Base-by-base conservation (phyloP, 768 basidiomycete genomes). In the Suillus plorans region DNA sequence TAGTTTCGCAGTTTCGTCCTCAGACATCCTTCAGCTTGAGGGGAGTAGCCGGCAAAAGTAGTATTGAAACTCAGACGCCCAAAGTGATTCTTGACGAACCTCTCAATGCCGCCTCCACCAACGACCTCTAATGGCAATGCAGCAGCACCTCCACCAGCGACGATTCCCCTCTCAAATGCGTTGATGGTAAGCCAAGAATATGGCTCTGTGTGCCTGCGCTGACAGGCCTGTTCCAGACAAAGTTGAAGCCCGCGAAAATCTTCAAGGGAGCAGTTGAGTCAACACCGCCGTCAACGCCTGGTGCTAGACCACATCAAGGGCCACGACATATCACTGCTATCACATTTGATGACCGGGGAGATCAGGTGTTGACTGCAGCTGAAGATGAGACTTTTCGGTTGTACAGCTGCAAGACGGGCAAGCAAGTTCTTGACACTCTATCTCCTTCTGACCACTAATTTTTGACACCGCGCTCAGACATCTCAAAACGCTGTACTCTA, bases 341-440 rank as follows among this genome's bases (percentile, higher is more conserved):
- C 61, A 84, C 85, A 42, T 99, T 98, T 72, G 97, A 99, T 73
- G 94, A 97, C 74, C 81, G 86, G 73, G 97, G 97, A 2, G 93
- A 95, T 69, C 85, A 85, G 64, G 77, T 97, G 52, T 82, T 99
- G 59, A 97, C 95, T 10, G 91, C 93, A 1, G 90, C 83, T 20
- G 94, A 97, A 74, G 97, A 99, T 73, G 97, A 98, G 79, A 89
- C 88, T 0, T 95, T 99, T 77, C 84, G 92, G 52, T 71, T 97
- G 67, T 99, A 94, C 73, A 95, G 85, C 74, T 93, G 89, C 73
- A 91, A 90, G 83, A 87, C 85, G 68, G 97, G 97, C 81, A 96
- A 92, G 97, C 89, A 84, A 91, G 97, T 91, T 72, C 66, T 70
- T 67, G 68, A 61, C 64, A 25, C 69, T 72, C 60, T 56, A 63